Percentiles rank a stretch among this genome's conserved stretches.
These are phyloP conservation scores for Rosa multiflora DNA, from an alignment of 306 rosid species.

Conservation along the genomic window DNA sequence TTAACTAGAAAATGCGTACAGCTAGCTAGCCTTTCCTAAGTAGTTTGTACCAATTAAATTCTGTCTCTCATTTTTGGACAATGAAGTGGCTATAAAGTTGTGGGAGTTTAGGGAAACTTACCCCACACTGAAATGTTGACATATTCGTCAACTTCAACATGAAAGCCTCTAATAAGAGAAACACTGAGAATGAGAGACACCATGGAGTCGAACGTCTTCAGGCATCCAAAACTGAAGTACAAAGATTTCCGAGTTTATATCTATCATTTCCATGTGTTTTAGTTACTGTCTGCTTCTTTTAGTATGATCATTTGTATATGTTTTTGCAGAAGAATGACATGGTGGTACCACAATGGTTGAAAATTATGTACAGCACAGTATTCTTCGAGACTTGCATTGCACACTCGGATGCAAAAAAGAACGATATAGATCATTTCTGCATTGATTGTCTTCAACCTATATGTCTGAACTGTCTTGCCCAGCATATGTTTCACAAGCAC, in stretches of 20 bases:
- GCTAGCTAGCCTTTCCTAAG: not conserved
- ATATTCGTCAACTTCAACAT: not conserved
- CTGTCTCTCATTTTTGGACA: not conserved
- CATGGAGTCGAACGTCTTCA: slow-evolving; percentile 7
- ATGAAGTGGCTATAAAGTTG: not conserved
- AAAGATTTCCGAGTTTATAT: not conserved
- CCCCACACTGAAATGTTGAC: not conserved
- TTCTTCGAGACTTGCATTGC: slow-evolving; percentile 19
- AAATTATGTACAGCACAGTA: slow-evolving; percentile 12
- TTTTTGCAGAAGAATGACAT: slow-evolving; percentile 18
- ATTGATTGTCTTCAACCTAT: slow-evolving; percentile 25
- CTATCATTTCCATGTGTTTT: not conserved
- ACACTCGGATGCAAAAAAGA: slow-evolving; percentile 23
- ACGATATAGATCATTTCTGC: slow-evolving; percentile 27
- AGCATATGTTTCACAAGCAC: slow-evolving; percentile 25
- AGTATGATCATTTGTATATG: not conserved
- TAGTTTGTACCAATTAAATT: not conserved
- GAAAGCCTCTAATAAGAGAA: not conserved
- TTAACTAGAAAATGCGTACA: not conserved
- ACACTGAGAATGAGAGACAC: slow-evolving; percentile 3
- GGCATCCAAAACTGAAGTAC: slow-evolving; percentile 21
- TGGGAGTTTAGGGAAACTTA: not conserved
- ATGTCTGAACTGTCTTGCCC: slow-evolving; percentile 25
- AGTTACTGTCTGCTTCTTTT: not conserved
- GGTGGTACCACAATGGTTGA: slow-evolving; percentile 29